phyloP scores from a whole-genome alignment of 2,329 filamentous ascomycete species.

The Trichoderma lentiforme region DNA sequence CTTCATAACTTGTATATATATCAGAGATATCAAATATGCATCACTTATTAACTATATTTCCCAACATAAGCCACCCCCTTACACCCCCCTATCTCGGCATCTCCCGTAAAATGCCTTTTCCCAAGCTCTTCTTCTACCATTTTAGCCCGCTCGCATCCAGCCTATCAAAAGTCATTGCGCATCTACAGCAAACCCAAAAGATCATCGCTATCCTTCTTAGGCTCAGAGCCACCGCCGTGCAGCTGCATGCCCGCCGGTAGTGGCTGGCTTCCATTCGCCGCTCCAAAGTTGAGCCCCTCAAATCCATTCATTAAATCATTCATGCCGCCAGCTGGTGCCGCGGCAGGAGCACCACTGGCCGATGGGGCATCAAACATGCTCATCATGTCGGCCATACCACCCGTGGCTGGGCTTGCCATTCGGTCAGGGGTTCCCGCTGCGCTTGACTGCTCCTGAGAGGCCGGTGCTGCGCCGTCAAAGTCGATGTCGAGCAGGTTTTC shows the following conservation, averaged over 20 bases:
- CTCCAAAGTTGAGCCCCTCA: slow-evolving; percentile 69
- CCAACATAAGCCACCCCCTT: not conserved
- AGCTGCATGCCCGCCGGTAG: slow-evolving; percentile 62
- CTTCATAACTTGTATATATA: slow-evolving; percentile 12
- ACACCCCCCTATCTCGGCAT: not conserved
- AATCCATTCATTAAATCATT: slow-evolving; percentile 91
- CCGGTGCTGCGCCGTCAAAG: slow-evolving; percentile 88
- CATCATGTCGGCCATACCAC: slow-evolving; percentile 61
- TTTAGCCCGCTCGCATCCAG: not conserved
- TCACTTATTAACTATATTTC: slow-evolving; percentile 15
- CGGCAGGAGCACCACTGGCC: slow-evolving; percentile 44
- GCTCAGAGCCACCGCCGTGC: slow-evolving; percentile 34
- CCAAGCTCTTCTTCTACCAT: not conserved
- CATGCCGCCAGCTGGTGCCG: slow-evolving; percentile 54
- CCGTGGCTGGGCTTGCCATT: slow-evolving; percentile 58
- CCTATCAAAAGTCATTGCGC: not conserved
- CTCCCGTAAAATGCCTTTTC: not conserved
- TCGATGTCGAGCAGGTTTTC: slow-evolving; percentile 96
- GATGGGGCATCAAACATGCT: slow-evolving; percentile 67
- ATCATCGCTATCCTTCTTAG: slow-evolving; percentile 61
- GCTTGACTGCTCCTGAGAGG: slow-evolving; percentile 65
- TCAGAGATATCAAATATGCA: slow-evolving; percentile 4
- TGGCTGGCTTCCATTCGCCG: slow-evolving; percentile 47
- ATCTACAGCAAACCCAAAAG: slow-evolving; percentile 45
- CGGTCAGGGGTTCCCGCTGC: slow-evolving; percentile 63